Conservation (phyloP, 164 flowering plant species). For the Vitis rupestris region DNA sequence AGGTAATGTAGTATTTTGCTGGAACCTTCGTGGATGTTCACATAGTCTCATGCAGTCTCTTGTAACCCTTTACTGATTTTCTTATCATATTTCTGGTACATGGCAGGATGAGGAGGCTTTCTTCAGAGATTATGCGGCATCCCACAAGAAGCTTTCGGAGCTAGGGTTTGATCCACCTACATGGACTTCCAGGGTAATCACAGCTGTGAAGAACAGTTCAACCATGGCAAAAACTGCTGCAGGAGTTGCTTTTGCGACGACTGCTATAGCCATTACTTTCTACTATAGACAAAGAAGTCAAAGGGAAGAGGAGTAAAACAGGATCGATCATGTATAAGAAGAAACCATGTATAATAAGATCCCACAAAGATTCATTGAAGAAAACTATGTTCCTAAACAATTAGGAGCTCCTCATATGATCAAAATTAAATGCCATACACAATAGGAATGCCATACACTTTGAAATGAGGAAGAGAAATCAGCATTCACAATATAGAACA, state of each 20-base stretch:
- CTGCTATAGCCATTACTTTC: constrained; percentile 39
- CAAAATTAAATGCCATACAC: no score
- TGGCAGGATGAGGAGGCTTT: constrained; percentile 78
- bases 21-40: not conserved
- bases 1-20: constrained; percentile 36
- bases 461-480: not conserved
- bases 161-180: constrained; percentile 61
- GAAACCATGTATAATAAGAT: not conserved
- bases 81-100: not conserved
- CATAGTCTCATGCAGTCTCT: not conserved
- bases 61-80: not conserved
- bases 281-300: constrained; percentile 11
- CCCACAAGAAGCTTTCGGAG: constrained; percentile 93
- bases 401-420: no score
- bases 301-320: not conserved
- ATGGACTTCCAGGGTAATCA: not conserved
- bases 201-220: constrained; percentile 5
- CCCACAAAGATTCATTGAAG: constrained; percentile 14
- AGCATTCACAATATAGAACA: not conserved
- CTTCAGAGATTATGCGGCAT: constrained; percentile 77
- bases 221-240: constrained; percentile 25
- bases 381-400: no score
- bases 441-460: no score
- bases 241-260: constrained; percentile 41
- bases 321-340: not conserved